These are phyloP conservation scores for Cryptococcus amylolentus DNA, from an alignment of 1,284 basidiomycete genomes.

Conservation along the genomic window DNA sequence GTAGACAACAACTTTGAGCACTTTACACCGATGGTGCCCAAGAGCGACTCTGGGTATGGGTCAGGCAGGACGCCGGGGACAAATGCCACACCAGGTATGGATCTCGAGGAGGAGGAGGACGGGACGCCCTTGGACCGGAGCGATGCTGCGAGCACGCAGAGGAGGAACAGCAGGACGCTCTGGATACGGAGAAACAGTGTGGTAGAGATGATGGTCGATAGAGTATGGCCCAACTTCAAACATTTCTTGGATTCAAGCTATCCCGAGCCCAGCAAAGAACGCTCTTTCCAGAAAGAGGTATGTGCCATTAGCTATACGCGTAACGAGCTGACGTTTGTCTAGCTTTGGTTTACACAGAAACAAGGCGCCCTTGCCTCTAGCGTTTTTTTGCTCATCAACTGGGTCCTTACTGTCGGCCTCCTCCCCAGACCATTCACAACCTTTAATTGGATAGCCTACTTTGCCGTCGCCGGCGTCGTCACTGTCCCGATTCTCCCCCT, in stretches of 20 bases:
- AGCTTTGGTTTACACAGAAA: constrained; percentile 41
- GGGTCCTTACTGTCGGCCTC: constrained; percentile 35
- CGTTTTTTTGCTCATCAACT: constrained; percentile 39
- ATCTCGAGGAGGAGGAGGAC: constrained; percentile 11
- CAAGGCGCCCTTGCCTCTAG: constrained; percentile 33
- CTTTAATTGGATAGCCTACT: constrained; percentile 33
- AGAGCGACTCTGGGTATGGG: constrained; percentile 34
- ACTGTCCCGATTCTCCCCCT: constrained; percentile 39
- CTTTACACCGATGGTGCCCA: constrained; percentile 30
- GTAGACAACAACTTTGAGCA: constrained; percentile 44
- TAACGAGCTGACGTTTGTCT: neutral
- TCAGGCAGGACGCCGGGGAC: constrained; percentile 20
- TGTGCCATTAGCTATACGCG: constrained; percentile 5
- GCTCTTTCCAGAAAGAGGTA: constrained; percentile 45
- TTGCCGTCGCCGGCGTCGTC: constrained; percentile 39
- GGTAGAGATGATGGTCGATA: constrained; percentile 28
- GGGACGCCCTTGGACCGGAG: constrained; percentile 9
- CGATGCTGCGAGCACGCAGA: constrained; percentile 15
- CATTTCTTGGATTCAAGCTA: constrained; percentile 45
- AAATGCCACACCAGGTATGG: constrained; percentile 6
- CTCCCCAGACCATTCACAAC: constrained; percentile 21
- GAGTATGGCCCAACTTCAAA: constrained; percentile 32
- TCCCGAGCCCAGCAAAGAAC: constrained; percentile 40
- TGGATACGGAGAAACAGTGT: constrained; percentile 23
- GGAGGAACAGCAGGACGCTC: constrained; percentile 15